phyloP scores from a whole-genome alignment of 192 early-diverging fungal species.

The Pecoramyces ruminantium region DNA sequence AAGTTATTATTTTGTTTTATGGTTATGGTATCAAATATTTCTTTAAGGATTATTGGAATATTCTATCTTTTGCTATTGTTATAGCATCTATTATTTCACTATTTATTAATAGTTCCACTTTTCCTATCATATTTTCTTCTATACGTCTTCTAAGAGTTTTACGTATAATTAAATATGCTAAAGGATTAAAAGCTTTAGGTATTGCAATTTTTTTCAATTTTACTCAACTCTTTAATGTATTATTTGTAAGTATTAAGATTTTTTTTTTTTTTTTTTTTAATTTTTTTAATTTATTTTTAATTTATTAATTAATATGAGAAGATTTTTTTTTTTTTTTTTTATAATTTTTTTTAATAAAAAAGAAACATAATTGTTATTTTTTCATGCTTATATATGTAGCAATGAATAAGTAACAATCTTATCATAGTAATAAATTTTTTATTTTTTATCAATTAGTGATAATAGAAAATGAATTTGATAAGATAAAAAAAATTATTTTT shows the following conservation, averaged over 20 bases:
- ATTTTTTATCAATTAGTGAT: too few relatives aligned
- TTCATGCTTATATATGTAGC: too few relatives aligned
- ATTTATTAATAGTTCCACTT: background rate
- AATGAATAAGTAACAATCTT: too few relatives aligned
- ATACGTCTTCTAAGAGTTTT: background rate
- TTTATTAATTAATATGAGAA: too few relatives aligned
- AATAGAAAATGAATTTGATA: too few relatives aligned
- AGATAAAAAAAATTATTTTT: too few relatives aligned
- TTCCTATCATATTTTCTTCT: background rate
- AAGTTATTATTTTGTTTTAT: background rate
- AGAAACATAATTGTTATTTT: too few relatives aligned
- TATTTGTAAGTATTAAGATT: background rate
- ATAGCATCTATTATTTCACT: background rate
- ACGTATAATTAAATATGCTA: background rate
- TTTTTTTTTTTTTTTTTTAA: too few relatives aligned
- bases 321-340: too few relatives aligned
- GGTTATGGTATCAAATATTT: background rate
- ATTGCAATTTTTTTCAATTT: background rate
- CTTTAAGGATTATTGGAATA: background rate
- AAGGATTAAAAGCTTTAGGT: background rate
- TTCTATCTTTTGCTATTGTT: background rate
- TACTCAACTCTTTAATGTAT: background rate
- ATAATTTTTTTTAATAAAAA: too few relatives aligned
- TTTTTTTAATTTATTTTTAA: too few relatives aligned
- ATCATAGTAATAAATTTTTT: too few relatives aligned